Percentiles rank a stretch among this genome's conserved stretches.
phyloP scores from a whole-genome alignment of 1,284 basidiomycete genomes.

The Cryptococcus floricola region DNA sequence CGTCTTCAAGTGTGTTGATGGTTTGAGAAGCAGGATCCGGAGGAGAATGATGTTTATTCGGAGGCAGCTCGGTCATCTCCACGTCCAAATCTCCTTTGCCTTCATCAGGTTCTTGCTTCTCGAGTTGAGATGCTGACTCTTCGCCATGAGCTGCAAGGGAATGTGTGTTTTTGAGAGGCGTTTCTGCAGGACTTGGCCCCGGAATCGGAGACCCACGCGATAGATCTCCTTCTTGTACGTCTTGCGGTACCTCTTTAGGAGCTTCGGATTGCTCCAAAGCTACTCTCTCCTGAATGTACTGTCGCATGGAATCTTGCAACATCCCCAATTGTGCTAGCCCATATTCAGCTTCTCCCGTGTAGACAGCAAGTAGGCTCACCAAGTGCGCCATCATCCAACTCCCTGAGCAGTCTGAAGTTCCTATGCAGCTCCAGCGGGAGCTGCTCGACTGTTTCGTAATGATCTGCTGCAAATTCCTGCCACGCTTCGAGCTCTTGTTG shows the following conservation, averaged over 20 bases:
- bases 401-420: constrained; percentile 71
- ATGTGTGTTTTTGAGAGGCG: not conserved
- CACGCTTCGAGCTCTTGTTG: constrained; percentile 56
- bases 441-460: constrained; percentile 80
- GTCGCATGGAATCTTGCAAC: constrained; percentile 34
- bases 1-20: no score
- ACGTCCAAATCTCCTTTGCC: no score
- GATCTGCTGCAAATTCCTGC: constrained; percentile 72
- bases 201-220: not conserved
- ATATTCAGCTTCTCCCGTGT: not conserved
- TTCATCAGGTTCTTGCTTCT: no score
- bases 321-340: constrained; percentile 34
- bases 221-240: not conserved
- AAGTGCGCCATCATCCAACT: constrained; percentile 70
- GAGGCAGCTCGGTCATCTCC: no score
- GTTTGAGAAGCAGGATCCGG: no score
- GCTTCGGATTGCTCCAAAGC: constrained; percentile 1
- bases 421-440: constrained; percentile 77
- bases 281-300: constrained; percentile 22
- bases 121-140: no score
- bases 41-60: no score
- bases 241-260: not conserved
- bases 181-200: not conserved
- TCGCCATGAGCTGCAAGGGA: not conserved
- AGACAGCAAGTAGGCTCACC: constrained; percentile 50